Evolutionary conservation across 2,329 filamentous ascomycete genomes (phyloP).

Genomic region (Botrytis sinoallii): DNA sequence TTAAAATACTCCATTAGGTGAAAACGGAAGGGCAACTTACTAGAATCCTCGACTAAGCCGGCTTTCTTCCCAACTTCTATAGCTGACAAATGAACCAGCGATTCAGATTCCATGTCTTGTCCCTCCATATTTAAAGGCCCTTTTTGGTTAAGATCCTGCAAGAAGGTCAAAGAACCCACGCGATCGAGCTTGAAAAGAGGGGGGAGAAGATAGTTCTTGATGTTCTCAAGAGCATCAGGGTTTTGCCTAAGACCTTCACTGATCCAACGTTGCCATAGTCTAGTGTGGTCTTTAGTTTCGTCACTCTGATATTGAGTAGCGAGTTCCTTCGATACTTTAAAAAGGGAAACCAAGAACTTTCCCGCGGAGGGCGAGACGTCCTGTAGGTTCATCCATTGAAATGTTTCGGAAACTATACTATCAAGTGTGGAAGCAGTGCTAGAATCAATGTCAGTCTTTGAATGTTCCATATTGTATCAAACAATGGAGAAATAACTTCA

Average conservation of each 20-base stretch:
- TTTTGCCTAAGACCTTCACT: slow-evolving; percentile 49
- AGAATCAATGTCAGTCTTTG: background rate
- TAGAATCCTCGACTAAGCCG: slow-evolving; percentile 66
- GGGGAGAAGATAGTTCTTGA: slow-evolving; percentile 63
- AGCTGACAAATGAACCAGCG: slow-evolving; percentile 62
- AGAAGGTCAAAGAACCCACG: slow-evolving; percentile 51
- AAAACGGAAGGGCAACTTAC: slow-evolving; percentile 39
- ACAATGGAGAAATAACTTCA: accelerated
- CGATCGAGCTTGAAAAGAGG: slow-evolving; percentile 60
- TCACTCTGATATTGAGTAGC: slow-evolving; percentile 36
- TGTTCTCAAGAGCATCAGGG: slow-evolving; percentile 54
- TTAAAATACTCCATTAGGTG: slow-evolving; percentile 18
- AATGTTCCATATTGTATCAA: background rate
- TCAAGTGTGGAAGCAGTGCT: slow-evolving; percentile 39
- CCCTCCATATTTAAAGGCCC: slow-evolving; percentile 46
- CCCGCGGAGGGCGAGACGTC: slow-evolving; percentile 59
- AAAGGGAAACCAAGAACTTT: slow-evolving; percentile 58
- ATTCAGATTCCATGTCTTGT: slow-evolving; percentile 50
- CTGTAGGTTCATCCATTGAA: slow-evolving; percentile 55
- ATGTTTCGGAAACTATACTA: slow-evolving; percentile 49
- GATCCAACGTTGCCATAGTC: slow-evolving; percentile 55
- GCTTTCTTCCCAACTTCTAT: slow-evolving; percentile 69
- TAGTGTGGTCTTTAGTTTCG: slow-evolving; percentile 36
- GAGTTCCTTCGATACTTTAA: slow-evolving; percentile 43
- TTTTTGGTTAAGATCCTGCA: slow-evolving; percentile 55